These are phyloP conservation scores for Agarophyton chilense DNA, from an alignment of 23 red algal species.

Conservation along the genomic window DNA sequence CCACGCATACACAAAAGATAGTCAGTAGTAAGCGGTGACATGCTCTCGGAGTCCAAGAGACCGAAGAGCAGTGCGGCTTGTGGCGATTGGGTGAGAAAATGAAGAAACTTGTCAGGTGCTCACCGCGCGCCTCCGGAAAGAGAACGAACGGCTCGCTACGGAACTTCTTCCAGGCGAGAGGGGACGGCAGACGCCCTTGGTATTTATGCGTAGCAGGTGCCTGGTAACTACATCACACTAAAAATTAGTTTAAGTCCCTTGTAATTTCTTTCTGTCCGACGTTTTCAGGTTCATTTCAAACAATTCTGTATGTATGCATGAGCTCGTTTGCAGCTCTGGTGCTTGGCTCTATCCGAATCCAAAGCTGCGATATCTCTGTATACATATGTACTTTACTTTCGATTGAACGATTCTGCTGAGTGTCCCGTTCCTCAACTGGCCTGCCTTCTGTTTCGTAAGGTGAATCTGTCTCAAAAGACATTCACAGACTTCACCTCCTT, in stretches of 20 bases:
- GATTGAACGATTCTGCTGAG: no score
- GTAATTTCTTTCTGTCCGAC: no score
- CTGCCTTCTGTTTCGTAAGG: neutral
- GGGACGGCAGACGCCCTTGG: neutral
- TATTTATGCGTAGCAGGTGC: no score
- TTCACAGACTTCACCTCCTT: neutral
- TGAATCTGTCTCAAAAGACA: neutral
- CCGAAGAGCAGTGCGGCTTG: neutral
- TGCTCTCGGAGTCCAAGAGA: neutral
- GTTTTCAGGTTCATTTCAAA: no score
- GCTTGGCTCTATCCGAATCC: no score
- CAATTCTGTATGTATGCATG: no score
- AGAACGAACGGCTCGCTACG: constrained; percentile 41
- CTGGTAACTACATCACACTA: no score
- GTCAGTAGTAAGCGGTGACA: neutral
- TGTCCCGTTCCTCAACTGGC: neutral
- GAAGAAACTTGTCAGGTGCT: constrained; percentile 59
- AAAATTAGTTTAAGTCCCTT: neutral
- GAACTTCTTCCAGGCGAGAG: neutral
- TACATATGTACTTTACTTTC: no score
- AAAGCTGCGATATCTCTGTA: no score
- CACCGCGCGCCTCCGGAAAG: constrained; percentile 18
- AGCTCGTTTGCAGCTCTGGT: no score
- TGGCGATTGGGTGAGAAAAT: constrained; percentile 39
- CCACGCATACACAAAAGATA: neutral